These are phyloP conservation scores for Rhizomucor pusillus DNA, from an alignment of 371 early-diverging fungal species.

Conservation along the genomic window DNA sequence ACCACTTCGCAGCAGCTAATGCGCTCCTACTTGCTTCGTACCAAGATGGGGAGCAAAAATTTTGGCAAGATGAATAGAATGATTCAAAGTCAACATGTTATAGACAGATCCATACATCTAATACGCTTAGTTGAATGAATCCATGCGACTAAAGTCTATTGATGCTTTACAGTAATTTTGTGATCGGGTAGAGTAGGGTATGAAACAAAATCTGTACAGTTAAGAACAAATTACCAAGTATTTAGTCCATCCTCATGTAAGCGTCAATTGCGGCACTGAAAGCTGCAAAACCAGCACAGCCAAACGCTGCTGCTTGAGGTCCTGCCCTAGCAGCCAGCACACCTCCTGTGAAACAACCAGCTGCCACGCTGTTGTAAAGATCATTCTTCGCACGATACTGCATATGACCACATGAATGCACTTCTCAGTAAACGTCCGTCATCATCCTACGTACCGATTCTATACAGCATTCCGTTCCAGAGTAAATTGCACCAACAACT, in stretches of 20 bases:
- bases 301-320: conserved; percentile 73
- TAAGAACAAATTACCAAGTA: no score
- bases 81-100: no score
- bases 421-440: not conserved
- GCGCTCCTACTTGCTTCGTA: no score
- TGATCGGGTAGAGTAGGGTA: no score
- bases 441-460: conserved; percentile 69
- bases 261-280: conserved; percentile 90
- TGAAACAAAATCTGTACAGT: no score
- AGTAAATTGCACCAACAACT: conserved; percentile 86
- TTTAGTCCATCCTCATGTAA: conserved; percentile 8
- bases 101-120: no score
- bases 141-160: no score
- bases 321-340: conserved; percentile 81
- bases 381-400: conserved; percentile 95
- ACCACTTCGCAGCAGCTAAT: no score
- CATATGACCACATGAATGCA: not conserved
- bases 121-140: no score
- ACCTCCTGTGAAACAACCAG: conserved; percentile 95
- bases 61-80: no score
- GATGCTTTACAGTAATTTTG: no score
- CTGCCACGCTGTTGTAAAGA: conserved; percentile 81
- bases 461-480: conserved; percentile 92
- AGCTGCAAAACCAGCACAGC: conserved; percentile 94
- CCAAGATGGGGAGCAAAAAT: no score